Base-by-base conservation (phyloP, 257 asterid species). In the Penstemon davidsonii region DNA sequence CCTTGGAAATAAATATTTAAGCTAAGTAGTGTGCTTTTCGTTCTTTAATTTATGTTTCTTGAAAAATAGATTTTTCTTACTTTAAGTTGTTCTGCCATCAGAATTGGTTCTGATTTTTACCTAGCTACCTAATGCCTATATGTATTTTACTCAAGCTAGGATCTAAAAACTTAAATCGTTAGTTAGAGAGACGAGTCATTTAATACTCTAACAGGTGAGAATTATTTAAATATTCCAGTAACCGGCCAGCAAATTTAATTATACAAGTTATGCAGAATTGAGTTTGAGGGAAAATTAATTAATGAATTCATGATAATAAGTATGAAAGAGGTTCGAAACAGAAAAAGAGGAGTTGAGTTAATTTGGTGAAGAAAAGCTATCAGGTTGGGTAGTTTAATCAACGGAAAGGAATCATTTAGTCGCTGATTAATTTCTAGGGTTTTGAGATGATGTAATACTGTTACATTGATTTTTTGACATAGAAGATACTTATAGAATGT, bases 301-400 rank as follows among this genome's bases (percentile, higher is more conserved):
- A 49, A 13, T 49, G 11, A 40, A 5, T 9, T 42, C 40, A 41
- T 5, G 42, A 40, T 7, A 4, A 13, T 11, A 15, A 7, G 4
- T 11, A 40, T 58, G 62, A 25, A 25, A 25, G 33, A 25, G 33
- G 33, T 25, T 25, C 1, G 33, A 25, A 0, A 43, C 37, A 52
- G n/a, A 45, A 57, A 51, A 52, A 46, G 6, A 38, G 11, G 40
- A 57, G 40, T 56, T 25, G 51, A 40, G 59, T 57, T 4, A 61
- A 36, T 75, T 80, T 74, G 83, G 82, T 78, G 18, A 57, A 70
- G 73, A 66, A 67, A 57, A 69, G 60, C 67, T 58, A 68, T 76
- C 76, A 55, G 61, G 64, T 57, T 63, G 76, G 72, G 64, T 47
- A 15, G 33, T 4, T 67, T 66, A 44, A 74, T 76, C 82, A 50